Percentiles rank a stretch among this genome's conserved stretches.
Conservation (phyloP, 2,329 filamentous ascomycete species). For the Leptographium galeiforme region DNA sequence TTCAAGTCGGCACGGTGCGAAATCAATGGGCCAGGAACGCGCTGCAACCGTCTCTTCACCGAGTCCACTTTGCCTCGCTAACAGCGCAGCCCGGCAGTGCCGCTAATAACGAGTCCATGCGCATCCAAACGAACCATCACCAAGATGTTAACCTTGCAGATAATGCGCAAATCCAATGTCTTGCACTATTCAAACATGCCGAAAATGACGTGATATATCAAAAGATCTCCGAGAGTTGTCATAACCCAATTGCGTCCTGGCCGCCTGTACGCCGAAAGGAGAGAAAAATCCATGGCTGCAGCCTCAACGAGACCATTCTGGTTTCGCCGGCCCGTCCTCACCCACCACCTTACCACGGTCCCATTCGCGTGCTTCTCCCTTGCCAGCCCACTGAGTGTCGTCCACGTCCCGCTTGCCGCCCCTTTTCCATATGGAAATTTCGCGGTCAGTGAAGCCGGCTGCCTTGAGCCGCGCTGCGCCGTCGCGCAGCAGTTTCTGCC, state of each 20-base stretch:
- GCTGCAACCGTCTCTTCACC: not conserved
- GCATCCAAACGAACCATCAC: too few species aligned
- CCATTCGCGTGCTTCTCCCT: slow-evolving; percentile 51
- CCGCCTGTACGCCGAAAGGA: not conserved
- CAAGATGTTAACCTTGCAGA: too few species aligned
- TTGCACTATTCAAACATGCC: too few species aligned
- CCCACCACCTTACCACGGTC: slow-evolving; percentile 35
- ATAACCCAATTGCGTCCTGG: too few species aligned
- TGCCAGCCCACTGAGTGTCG: slow-evolving; percentile 59
- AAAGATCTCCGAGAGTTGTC: too few species aligned
- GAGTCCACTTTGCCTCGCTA: not conserved
- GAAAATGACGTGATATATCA: too few species aligned
- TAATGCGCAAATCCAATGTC: too few species aligned
- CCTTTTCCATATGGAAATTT: slow-evolving; percentile 58
- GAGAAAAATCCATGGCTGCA: not conserved
- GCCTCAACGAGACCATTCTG: slow-evolving; percentile 8
- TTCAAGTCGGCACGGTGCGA: not conserved
- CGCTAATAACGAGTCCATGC: too few species aligned
- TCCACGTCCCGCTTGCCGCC: slow-evolving; percentile 47
- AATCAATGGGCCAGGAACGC: not conserved
- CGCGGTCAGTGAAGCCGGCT: slow-evolving; percentile 65
- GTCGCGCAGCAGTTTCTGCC: slow-evolving; percentile 62
- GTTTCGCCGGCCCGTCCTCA: slow-evolving; percentile 8
- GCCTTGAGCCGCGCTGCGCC: slow-evolving; percentile 63
- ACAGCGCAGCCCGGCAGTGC: too few species aligned